Percentiles rank a stretch among this genome's conserved stretches.
Conservation (phyloP, 805 yeast genomes). For the Teunomyces panamensis region DNA sequence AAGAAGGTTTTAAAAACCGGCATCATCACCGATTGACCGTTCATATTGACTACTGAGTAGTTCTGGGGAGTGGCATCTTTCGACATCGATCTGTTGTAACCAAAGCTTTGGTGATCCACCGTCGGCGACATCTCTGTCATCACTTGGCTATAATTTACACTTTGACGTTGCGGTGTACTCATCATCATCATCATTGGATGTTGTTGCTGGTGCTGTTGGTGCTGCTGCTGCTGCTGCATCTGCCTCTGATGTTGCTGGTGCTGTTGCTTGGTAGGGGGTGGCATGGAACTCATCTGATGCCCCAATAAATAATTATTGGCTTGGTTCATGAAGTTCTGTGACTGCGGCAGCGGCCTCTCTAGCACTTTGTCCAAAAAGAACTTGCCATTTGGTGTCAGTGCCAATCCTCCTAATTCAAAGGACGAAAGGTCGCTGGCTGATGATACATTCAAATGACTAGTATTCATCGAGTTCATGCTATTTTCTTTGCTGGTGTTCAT, state of each 20-base stretch:
- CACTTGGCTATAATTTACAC: conserved; percentile 20
- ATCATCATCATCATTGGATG: conserved; percentile 27
- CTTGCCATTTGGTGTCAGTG: conserved; percentile 41
- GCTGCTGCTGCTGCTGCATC: conserved; percentile 8
- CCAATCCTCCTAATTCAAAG: conserved; percentile 36
- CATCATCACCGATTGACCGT: conserved; percentile 11
- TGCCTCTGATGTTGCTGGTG: conserved; percentile 7
- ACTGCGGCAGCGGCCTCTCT: conserved; percentile 37
- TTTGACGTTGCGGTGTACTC: conserved; percentile 44
- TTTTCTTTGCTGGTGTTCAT: conserved; percentile 25
- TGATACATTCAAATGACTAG: conserved; percentile 33
- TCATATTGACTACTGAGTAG: conserved; percentile 8
- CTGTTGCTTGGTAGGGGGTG: conserved; percentile 26
- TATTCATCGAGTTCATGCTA: conserved; percentile 29
- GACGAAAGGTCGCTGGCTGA: conserved; percentile 37
- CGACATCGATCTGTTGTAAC: conserved; percentile 1
- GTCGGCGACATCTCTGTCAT: conserved; percentile 16
- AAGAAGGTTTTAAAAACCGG: conserved; percentile 3
- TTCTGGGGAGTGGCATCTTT: conserved; percentile 6
- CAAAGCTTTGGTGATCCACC: conserved; percentile 7
- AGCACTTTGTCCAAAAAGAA: conserved; percentile 37
- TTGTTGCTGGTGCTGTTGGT: conserved; percentile 14
- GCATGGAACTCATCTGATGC: conserved; percentile 21
- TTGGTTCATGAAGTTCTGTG: conserved; percentile 16
- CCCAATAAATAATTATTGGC: conserved; percentile 12